Evolutionary conservation across 2,329 filamentous ascomycete species (phyloP), one percentile per base, ranked within the genome.

Genomic region (Simplicillium aogashimaense): DNA sequence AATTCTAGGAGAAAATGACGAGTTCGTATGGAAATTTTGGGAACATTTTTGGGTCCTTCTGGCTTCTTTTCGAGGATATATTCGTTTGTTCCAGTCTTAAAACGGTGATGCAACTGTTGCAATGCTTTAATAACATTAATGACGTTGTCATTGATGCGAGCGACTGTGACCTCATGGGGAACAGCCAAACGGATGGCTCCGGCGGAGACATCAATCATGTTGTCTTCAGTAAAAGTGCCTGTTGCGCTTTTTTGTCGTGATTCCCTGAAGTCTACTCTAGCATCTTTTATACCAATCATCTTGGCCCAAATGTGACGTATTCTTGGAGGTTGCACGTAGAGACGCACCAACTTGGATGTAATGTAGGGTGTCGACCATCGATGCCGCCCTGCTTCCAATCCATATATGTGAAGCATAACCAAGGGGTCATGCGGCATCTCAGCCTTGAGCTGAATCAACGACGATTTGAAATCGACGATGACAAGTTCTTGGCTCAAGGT

Each of bases 131-230:
- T 65, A 1, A 86, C 80, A 52, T 95, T 98, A 50, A 86, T 78
- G 38, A 94, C 68, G 53, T 97, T 98, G 63, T 98, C 92, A n/a
- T 90, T 84, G 45, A 98, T 83, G 45, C 82, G 83, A 60, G 92
- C 84, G 53, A 97, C 74, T 17, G 94, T 78, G 50, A 98, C 76
- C 51, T 95, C 88, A 60, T 97, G 88, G 2, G 94, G 92, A 10
- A 98, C 81, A 6, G 83, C 87, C 35, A 97, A 58, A 11, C 92
- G 81, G 45, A 95, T 84, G 9, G 89, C 88, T 49, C 97, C 92
- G 1, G 84, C 77, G 32, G 78, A 79, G 8, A 95, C 61, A 57
- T 98, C 92, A 41, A 95, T 77, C 38, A 89, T 83, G 48, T 78
- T 86, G 45, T 95, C 86, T 20, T 88, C 79, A 1, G 78, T 67